Conservation (phyloP, 768 basidiomycete genomes). For the Lanmaoa pseudosensibilis region DNA sequence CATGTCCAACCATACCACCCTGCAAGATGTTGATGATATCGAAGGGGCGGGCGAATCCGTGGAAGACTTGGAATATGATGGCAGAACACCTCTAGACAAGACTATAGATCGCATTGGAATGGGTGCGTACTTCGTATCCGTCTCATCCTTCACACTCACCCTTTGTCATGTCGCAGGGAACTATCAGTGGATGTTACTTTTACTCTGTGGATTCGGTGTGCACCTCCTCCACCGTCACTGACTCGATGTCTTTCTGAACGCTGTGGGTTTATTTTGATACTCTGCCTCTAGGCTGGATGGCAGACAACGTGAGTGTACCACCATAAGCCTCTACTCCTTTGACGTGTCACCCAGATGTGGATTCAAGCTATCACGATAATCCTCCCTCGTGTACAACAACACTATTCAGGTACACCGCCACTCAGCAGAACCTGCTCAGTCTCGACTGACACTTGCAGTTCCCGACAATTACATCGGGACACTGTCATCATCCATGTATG, state of each 20-base stretch:
- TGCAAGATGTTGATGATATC: slow-evolving; percentile 28
- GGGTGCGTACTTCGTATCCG: slow-evolving; percentile 45
- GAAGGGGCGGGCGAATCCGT: slow-evolving; percentile 27
- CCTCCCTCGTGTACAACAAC: slow-evolving; percentile 90
- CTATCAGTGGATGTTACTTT: slow-evolving; percentile 81
- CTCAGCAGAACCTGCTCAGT: slow-evolving; percentile 7
- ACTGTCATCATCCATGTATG: slow-evolving; percentile 86
- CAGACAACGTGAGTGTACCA: slow-evolving; percentile 70
- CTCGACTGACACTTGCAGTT: slow-evolving; percentile 43
- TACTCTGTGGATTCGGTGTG: slow-evolving; percentile 87
- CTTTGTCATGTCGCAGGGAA: slow-evolving; percentile 41
- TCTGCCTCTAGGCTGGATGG: slow-evolving; percentile 72
- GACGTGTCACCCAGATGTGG: slow-evolving; percentile 72
- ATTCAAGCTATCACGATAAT: slow-evolving; percentile 89
- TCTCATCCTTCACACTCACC: background rate
- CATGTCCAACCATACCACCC: too few relatives aligned
- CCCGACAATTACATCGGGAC: slow-evolving; percentile 75
- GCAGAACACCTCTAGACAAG: slow-evolving; percentile 67
- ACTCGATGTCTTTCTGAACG: background rate
- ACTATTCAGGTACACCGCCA: slow-evolving; percentile 65
- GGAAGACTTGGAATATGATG: slow-evolving; percentile 36
- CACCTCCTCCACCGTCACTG: background rate
- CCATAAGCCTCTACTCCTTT: slow-evolving; percentile 15
- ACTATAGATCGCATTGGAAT: slow-evolving; percentile 91
- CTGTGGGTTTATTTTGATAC: background rate